Percentiles rank a stretch among this genome's conserved stretches.
These are phyloP conservation scores for Geotrichum siamense DNA, from an alignment of 1,139 yeast genomes.

Conservation along the genomic window DNA sequence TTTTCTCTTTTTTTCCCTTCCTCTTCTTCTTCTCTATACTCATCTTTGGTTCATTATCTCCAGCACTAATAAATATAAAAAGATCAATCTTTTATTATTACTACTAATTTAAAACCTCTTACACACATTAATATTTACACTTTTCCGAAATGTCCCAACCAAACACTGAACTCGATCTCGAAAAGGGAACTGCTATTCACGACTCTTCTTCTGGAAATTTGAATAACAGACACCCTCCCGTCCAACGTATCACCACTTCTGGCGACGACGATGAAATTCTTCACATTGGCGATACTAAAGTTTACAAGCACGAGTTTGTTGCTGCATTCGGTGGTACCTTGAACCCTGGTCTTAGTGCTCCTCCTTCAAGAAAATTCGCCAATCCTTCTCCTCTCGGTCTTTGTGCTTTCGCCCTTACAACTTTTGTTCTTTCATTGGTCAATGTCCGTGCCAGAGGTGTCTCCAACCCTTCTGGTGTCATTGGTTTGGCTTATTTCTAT, in stretches of 20 bases:
- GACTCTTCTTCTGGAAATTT: constrained; percentile 11
- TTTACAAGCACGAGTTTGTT: constrained; percentile 49
- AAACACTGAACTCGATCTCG: constrained; percentile 10
- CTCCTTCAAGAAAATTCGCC: constrained; percentile 64
- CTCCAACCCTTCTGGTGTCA: constrained; percentile 44
- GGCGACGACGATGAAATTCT: constrained; percentile 44
- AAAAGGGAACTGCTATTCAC: constrained; percentile 15
- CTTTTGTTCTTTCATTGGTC: constrained; percentile 65
- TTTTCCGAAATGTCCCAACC: background rate
- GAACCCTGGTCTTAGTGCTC: constrained; percentile 54
- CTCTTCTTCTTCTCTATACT: background rate
- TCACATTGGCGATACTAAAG: constrained; percentile 61
- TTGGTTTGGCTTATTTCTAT: constrained; percentile 75
- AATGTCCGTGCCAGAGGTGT: constrained; percentile 55
- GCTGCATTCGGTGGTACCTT: constrained; percentile 64
- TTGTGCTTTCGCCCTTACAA: constrained; percentile 74
- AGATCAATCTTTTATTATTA: no score
- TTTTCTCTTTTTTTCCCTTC: background rate
- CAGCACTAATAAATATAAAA: no score
- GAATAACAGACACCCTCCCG: constrained; percentile 2
- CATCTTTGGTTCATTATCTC: background rate
- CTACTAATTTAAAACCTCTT: no score
- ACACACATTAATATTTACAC: no score
- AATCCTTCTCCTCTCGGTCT: constrained; percentile 89
- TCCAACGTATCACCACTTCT: constrained; percentile 16